These are phyloP conservation scores for Neonectria faginata DNA, from an alignment of 2,329 filamentous ascomycete species.

Conservation along the genomic window DNA sequence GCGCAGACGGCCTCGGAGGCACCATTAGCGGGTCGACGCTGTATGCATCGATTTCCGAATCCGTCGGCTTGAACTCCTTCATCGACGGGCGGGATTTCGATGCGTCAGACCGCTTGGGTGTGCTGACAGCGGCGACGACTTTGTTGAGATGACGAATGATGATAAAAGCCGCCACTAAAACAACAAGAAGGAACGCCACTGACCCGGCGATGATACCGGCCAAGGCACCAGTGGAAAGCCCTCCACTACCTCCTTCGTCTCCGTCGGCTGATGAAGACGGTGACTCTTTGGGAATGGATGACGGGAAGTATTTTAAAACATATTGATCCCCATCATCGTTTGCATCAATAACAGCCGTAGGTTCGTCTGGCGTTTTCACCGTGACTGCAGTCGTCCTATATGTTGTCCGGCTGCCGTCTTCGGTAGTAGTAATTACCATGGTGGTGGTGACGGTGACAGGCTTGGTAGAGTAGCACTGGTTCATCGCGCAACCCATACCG, in stretches of 20 bases:
- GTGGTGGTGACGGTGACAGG: slow-evolving; percentile 60
- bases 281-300: slow-evolving; percentile 56
- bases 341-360: slow-evolving; percentile 46
- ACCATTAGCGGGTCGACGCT: slow-evolving; percentile 57
- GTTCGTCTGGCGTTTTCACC: slow-evolving; percentile 53
- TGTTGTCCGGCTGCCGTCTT: slow-evolving; percentile 53
- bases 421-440: slow-evolving; percentile 59
- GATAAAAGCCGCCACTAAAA: slow-evolving; percentile 60
- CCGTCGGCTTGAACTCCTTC: slow-evolving; percentile 53
- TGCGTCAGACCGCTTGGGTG: slow-evolving; percentile 49
- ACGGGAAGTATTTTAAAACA: slow-evolving; percentile 59
- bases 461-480: slow-evolving; percentile 61
- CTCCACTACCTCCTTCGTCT: slow-evolving; percentile 42
- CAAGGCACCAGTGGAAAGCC: slow-evolving; percentile 56
- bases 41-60: slow-evolving; percentile 58
- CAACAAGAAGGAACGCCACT: slow-evolving; percentile 59
- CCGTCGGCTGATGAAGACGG: slow-evolving; percentile 42
- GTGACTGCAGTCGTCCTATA: slow-evolving; percentile 55
- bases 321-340: slow-evolving; percentile 44
- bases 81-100: slow-evolving; percentile 51
- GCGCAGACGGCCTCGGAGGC: slow-evolving; percentile 44
- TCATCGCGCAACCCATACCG: slow-evolving; percentile 61
- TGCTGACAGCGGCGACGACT: slow-evolving; percentile 55
- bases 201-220: slow-evolving; percentile 67
- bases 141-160: slow-evolving; percentile 64